phyloP scores from a whole-genome alignment of 805 yeast species.

The Scheffersomyces spartinae region DNA sequence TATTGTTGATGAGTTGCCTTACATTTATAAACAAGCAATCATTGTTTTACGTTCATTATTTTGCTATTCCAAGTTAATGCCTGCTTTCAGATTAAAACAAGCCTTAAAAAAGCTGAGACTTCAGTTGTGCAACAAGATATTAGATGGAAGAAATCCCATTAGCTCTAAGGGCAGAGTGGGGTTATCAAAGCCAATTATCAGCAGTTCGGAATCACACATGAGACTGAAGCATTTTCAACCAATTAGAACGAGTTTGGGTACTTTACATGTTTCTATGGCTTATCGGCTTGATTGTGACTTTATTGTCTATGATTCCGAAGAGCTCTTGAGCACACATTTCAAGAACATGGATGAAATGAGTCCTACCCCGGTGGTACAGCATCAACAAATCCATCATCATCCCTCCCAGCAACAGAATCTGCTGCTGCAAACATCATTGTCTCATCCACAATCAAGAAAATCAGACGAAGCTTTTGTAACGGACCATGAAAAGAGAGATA shows the following conservation, averaged over 20 bases:
- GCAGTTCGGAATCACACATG: conserved; percentile 35
- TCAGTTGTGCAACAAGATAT: conserved; percentile 32
- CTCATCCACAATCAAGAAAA: too few species aligned
- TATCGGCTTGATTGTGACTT: conserved; percentile 67
- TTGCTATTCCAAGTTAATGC: conserved; percentile 56
- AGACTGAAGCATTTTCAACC: conserved; percentile 57
- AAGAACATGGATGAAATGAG: conserved; percentile 29
- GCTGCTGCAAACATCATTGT: too few species aligned
- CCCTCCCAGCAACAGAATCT: too few species aligned
- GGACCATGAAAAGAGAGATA: neutral
- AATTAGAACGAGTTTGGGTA: conserved; percentile 65
- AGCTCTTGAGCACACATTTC: conserved; percentile 47
- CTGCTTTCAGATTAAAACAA: conserved; percentile 51
- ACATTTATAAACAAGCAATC: conserved; percentile 63
- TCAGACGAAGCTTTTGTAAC: too few species aligned
- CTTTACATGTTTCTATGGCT: conserved; percentile 63
- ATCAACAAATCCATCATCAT: too few species aligned
- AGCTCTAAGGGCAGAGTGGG: conserved; percentile 80
- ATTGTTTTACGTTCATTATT: conserved; percentile 64
- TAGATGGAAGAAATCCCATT: conserved; percentile 73
- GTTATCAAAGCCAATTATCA: conserved; percentile 55
- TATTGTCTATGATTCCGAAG: conserved; percentile 55
- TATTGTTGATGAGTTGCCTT: conserved; percentile 44
- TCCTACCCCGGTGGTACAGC: too few species aligned
- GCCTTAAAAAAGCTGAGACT: conserved; percentile 9